phyloP scores from a whole-genome alignment of 768 basidiomycete genomes.

The Lenzites betulinus region DNA sequence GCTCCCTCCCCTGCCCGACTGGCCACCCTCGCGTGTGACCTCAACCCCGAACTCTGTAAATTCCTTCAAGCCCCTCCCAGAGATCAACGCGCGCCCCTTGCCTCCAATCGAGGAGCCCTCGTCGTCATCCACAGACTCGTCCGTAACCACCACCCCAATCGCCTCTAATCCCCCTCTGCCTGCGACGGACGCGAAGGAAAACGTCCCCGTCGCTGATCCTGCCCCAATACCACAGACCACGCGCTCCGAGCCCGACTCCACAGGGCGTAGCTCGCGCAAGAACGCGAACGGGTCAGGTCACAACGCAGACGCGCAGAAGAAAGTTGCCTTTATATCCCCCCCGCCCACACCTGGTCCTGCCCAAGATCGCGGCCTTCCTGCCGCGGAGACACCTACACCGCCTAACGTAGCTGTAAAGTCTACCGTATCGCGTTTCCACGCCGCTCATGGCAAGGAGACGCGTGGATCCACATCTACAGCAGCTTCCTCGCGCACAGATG shows the following conservation, averaged over 20 bases:
- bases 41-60: slow-evolving; percentile 48
- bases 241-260: slow-evolving; percentile 35
- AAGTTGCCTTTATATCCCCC: slow-evolving; percentile 86
- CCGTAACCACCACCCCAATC: slow-evolving; percentile 38
- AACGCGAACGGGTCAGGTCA: slow-evolving; percentile 39
- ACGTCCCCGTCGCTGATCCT: slow-evolving; percentile 21
- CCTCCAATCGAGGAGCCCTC: slow-evolving; percentile 48
- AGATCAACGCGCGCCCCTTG: slow-evolving; percentile 53
- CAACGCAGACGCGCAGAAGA: slow-evolving; percentile 64
- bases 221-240: slow-evolving; percentile 20
- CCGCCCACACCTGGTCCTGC: slow-evolving; percentile 64
- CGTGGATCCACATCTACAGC: slow-evolving; percentile 67
- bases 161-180: slow-evolving; percentile 29
- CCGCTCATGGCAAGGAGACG: slow-evolving; percentile 67
- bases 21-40: slow-evolving; percentile 56
- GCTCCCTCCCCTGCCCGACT: slow-evolving; percentile 62
- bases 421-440: slow-evolving; percentile 76
- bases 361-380: slow-evolving; percentile 53
- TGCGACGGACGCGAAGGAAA: slow-evolving; percentile 25
- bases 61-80: slow-evolving; percentile 73
- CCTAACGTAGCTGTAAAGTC: slow-evolving; percentile 52
- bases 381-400: slow-evolving; percentile 41
- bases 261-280: slow-evolving; percentile 42
- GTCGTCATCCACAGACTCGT: slow-evolving; percentile 39
- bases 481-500: slow-evolving; percentile 67